These are phyloP conservation scores for Setomelanomma holmii DNA, from an alignment of 2,329 filamentous ascomycete species.

Conservation along the genomic window DNA sequence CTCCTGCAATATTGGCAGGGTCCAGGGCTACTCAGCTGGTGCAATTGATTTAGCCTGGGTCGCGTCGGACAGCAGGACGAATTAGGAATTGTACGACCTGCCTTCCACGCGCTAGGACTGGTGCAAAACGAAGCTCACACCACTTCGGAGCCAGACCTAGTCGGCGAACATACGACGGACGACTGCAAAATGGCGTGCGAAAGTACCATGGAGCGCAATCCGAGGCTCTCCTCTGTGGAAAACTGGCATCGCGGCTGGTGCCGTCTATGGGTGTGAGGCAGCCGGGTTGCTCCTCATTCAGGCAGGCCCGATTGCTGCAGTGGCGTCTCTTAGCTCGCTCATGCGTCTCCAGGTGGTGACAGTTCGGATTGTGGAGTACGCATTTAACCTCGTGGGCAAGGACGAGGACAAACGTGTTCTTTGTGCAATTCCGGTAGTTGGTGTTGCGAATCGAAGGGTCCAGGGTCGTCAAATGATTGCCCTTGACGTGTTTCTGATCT, in stretches of 20 bases:
- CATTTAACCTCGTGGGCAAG: neutral
- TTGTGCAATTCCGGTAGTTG: neutral
- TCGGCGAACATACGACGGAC: too few relatives aligned
- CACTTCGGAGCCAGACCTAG: too few relatives aligned
- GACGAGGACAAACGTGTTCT: neutral
- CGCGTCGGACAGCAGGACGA: neutral
- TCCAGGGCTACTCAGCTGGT: neutral
- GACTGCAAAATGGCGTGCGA: neutral
- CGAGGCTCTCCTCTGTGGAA: neutral
- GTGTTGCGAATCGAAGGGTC: neutral
- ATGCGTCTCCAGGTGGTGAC: neutral
- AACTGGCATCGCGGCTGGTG: neutral
- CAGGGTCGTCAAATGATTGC: neutral
- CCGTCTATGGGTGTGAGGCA: neutral
- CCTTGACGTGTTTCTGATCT: neutral
- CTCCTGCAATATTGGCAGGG: neutral
- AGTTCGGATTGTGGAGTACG: neutral
- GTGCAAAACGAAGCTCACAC: too few relatives aligned
- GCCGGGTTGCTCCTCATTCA: neutral
- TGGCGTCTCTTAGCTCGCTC: slow-evolving; percentile 1
- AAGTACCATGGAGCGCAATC: neutral
- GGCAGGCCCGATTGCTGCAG: neutral
- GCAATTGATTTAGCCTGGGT: slow-evolving; percentile 1
- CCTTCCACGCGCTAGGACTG: neutral
- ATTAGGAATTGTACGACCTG: neutral